Evolutionary conservation across 352 stramenopile genomes (phyloP).

Genomic region (Elongisporangium prolatum): DNA sequence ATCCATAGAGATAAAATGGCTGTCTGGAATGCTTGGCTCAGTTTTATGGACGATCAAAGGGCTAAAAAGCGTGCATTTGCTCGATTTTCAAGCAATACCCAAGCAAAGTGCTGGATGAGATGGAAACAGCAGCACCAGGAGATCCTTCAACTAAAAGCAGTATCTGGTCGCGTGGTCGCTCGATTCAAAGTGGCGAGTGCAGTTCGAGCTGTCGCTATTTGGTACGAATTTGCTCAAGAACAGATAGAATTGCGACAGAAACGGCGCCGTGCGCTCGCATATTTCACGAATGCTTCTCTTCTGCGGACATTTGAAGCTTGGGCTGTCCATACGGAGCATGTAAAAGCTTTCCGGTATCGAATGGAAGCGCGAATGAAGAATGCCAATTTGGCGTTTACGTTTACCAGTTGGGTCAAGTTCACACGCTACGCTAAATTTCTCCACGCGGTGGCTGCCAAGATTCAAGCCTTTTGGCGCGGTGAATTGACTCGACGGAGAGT

Average conservation of each 20-base stretch:
- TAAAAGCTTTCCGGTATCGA: slow-evolving; percentile 34
- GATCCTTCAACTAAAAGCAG: slow-evolving; percentile 24
- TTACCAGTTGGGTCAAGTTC: slow-evolving; percentile 46
- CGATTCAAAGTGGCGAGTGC: slow-evolving; percentile 37
- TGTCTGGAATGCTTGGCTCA: slow-evolving; percentile 55
- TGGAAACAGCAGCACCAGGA: slow-evolving; percentile 49
- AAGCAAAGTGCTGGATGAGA: slow-evolving; percentile 58
- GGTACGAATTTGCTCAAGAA: slow-evolving; percentile 62
- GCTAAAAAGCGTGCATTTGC: slow-evolving; percentile 53
- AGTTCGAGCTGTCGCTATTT: slow-evolving; percentile 46
- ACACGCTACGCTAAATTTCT: slow-evolving; percentile 22
- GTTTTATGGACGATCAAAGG: slow-evolving; percentile 46
- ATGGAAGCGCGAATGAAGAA: slow-evolving; percentile 46
- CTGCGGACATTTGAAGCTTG: slow-evolving; percentile 58
- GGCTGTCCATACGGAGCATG: slow-evolving; percentile 29
- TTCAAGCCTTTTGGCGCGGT: slow-evolving; percentile 73
- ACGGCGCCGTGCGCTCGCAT: slow-evolving; percentile 50
- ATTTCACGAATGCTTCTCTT: slow-evolving; percentile 55
- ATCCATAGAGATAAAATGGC: slow-evolving; percentile 45
- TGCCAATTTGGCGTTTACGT: slow-evolving; percentile 38
- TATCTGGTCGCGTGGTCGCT: slow-evolving; percentile 37
- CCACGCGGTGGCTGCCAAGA: slow-evolving; percentile 22
- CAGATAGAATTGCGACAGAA: slow-evolving; percentile 37
- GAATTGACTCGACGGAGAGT: slow-evolving; percentile 25
- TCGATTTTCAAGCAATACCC: slow-evolving; percentile 53